Evolutionary conservation across 495 filamentous ascomycete genomes (phyloP).

Genomic region (Hypoxylon lienhwacheense): DNA sequence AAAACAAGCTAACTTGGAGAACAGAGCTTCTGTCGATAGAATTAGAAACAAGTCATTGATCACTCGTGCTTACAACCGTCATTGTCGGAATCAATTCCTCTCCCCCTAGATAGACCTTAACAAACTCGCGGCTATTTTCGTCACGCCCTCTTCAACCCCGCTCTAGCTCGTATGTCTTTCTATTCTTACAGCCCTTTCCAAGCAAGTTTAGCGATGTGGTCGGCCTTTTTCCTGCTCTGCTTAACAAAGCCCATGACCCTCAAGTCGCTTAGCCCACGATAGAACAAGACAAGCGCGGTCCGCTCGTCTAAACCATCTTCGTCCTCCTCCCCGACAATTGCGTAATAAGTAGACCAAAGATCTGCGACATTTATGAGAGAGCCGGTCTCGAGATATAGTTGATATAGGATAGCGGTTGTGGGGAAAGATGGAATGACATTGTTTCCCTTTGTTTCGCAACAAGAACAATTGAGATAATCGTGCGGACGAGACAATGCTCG

Average conservation of each 20-base stretch:
- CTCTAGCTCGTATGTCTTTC: constrained; percentile 1
- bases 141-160: constrained; percentile 7
- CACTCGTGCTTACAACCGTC: constrained; percentile 7
- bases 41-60: constrained; percentile 12
- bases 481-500: constrained; percentile 77
- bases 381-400: constrained; percentile 88
- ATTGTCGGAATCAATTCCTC: constrained; percentile 1
- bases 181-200: constrained; percentile 42
- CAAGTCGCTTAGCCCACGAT: constrained; percentile 79
- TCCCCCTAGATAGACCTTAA: constrained; percentile 1
- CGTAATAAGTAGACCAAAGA: constrained; percentile 84
- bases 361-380: constrained; percentile 85
- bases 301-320: constrained; percentile 50
- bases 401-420: constrained; percentile 79
- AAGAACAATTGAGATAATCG: constrained; percentile 80
- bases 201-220: constrained; percentile 81
- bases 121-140: constrained; percentile 22
- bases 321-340: constrained; percentile 68
- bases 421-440: constrained; percentile 67
- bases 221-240: constrained; percentile 83
- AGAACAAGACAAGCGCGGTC: constrained; percentile 71
- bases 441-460: constrained; percentile 56
- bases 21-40: background rate
- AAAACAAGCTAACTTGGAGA: constrained; percentile 17
- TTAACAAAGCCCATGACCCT: constrained; percentile 85